Percentiles rank a stretch among this genome's conserved stretches.
Conservation (phyloP, 1,139 yeast species). For the Candida sp. region DNA sequence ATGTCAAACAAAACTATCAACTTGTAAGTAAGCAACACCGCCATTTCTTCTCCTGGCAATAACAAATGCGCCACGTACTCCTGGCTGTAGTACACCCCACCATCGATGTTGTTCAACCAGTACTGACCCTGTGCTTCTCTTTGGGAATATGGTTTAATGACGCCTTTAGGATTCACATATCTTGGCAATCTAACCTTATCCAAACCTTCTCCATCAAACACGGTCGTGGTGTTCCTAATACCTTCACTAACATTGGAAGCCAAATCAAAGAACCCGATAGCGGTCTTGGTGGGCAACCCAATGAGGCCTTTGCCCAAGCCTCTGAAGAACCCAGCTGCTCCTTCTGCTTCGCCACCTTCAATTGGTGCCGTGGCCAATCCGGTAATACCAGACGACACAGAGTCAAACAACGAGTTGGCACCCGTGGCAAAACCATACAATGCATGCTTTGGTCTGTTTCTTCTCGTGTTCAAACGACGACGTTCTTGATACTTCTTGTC, state of each 20-base stretch:
- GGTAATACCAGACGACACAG: conserved; percentile 84
- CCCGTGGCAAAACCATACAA: conserved; percentile 88
- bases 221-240: conserved; percentile 90
- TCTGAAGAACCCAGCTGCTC: conserved; percentile 89
- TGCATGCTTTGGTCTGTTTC: conserved; percentile 87
- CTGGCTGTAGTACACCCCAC: conserved; percentile 77
- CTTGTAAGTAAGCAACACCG: conserved; percentile 75
- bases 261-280: conserved; percentile 91
- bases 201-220: conserved; percentile 80
- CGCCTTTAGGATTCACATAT: conserved; percentile 67
- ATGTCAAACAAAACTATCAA: conserved; percentile 73
- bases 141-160: conserved; percentile 75
- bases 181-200: conserved; percentile 87
- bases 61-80: conserved; percentile 85
- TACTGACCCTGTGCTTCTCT: conserved; percentile 94
- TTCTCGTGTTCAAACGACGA: conserved; percentile 71
- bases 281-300: conserved; percentile 96
- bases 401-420: conserved; percentile 87
- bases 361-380: conserved; percentile 94
- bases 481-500: conserved; percentile 86
- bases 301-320: conserved; percentile 96
- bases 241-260: conserved; percentile 96
- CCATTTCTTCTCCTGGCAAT: conserved; percentile 79
- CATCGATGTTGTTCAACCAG: conserved; percentile 85
- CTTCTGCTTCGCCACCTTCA: conserved; percentile 85